phyloP scores from a whole-genome alignment of 345 rosid genomes.

The Brassica carinata region DNA sequence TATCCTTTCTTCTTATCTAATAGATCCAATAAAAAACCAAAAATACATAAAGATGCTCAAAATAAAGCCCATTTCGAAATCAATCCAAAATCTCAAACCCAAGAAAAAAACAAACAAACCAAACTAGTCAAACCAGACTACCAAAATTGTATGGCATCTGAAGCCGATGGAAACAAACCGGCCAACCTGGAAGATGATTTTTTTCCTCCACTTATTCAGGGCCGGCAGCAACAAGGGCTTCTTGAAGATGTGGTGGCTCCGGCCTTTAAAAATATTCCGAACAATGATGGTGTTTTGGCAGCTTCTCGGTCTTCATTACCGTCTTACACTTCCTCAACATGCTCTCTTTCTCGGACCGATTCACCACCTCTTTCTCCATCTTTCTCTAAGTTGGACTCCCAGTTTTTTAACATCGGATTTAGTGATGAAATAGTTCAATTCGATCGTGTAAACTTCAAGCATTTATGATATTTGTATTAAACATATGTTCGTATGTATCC shows the following conservation, averaged over 20 bases:
- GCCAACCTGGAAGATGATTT: conserved; percentile 9
- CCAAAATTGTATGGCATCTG: conserved; percentile 8
- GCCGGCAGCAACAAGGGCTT: conserved; percentile 49
- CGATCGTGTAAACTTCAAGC: not conserved
- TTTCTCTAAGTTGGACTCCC: conserved; percentile 52
- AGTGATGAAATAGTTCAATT: conserved; percentile 10
- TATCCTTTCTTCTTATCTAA: conserved; percentile 49
- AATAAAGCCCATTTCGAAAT: conserved; percentile 5
- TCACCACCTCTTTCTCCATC: conserved; percentile 56
- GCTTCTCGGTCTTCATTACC: conserved; percentile 34
- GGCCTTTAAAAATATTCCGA: conserved; percentile 49
- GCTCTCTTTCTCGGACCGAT: conserved; percentile 45
- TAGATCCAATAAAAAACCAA: conserved; percentile 49
- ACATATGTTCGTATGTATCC: not conserved
- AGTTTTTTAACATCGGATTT: not conserved
- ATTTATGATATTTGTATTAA: not conserved
- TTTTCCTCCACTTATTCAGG: conserved; percentile 21
- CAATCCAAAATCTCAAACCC: not conserved
- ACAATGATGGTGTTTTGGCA: conserved; percentile 7
- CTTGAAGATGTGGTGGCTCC: conserved; percentile 81
- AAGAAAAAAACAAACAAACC: not conserved
- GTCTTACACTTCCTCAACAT: conserved; percentile 34
- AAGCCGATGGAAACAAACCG: conserved; percentile 27
- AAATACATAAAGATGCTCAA: conserved; percentile 25
- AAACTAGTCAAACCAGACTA: not conserved